These are phyloP conservation scores for Digitaria exilis DNA, from an alignment of 202 grass and related monocot genomes.

Conservation along the genomic window DNA sequence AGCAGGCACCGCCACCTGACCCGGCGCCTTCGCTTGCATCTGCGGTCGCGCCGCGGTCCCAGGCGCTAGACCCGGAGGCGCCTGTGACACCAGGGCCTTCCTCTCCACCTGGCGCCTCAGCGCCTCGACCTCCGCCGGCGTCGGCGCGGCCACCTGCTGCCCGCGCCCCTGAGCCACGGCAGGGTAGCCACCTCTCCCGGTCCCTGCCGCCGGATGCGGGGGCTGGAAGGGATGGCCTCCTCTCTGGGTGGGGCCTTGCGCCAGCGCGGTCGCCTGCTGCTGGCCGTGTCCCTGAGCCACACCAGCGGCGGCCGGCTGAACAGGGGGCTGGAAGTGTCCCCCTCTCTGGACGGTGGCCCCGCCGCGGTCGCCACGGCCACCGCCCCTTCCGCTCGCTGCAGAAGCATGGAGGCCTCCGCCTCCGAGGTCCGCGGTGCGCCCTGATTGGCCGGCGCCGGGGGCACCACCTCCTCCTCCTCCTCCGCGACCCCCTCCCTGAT, in stretches of 20 bases:
- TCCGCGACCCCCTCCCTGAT: neutral
- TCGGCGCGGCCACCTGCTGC: neutral
- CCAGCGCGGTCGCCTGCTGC: neutral
- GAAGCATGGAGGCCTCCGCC: neutral
- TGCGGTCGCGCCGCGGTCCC: neutral
- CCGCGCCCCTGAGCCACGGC: neutral
- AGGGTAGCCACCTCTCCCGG: neutral
- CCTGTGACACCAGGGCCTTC: neutral
- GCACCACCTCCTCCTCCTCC: neutral
- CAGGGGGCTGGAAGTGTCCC: neutral
- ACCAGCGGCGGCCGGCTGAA: neutral
- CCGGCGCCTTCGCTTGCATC: neutral
- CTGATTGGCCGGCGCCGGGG: neutral
- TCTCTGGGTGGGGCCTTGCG: neutral
- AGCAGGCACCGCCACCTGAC: neutral
- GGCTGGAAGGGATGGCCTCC: neutral
- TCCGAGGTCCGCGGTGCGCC: neutral
- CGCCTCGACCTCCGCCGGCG: neutral
- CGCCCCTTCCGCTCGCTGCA: neutral
- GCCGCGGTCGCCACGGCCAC: neutral
- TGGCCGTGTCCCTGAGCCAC: neutral
- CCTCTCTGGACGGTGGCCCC: neutral
- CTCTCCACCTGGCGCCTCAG: constrained; percentile 18
- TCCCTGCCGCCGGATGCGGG: neutral
- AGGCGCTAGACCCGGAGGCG: neutral